These are phyloP conservation scores for Xylaria telfairii DNA, from an alignment of 495 filamentous ascomycete genomes.

Conservation along the genomic window DNA sequence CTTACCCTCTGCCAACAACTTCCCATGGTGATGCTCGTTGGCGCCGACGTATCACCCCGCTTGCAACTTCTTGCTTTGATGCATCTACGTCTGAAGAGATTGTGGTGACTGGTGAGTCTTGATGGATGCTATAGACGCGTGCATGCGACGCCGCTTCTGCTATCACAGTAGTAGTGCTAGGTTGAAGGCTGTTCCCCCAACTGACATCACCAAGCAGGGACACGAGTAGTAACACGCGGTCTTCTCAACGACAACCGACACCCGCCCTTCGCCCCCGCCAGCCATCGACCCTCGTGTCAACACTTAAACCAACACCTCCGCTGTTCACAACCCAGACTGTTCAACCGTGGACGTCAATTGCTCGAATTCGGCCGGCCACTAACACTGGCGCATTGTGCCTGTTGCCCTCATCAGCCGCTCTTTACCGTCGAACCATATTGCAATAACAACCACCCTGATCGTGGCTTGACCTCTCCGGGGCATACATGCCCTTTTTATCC, in stretches of 20 bases:
- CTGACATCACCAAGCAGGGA: constrained; percentile 43
- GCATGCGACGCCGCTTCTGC: constrained; percentile 14
- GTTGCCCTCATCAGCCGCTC: background rate
- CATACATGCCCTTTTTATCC: constrained; percentile 8
- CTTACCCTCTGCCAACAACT: constrained; percentile 9
- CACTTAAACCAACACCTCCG: background rate
- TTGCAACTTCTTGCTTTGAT: background rate
- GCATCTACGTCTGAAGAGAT: background rate
- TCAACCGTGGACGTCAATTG: background rate
- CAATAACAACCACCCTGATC: background rate
- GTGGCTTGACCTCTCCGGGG: background rate
- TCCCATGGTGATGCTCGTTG: constrained; percentile 3
- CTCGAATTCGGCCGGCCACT: constrained; percentile 1
- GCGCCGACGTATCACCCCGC: background rate
- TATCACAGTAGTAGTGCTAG: constrained; percentile 25
- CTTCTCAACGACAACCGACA: constrained; percentile 4
- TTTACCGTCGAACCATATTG: background rate
- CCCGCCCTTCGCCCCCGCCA: background rate
- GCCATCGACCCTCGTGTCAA: background rate
- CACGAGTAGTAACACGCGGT: constrained; percentile 26
- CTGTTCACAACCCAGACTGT: background rate
- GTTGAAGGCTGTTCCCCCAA: constrained; percentile 32
- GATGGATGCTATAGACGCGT: constrained; percentile 13
- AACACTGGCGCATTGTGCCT: constrained; percentile 10
- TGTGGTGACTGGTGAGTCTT: constrained; percentile 12